Base-by-base conservation (phyloP, 352 stramenopile genomes). In the Sclerospora graminicola region DNA sequence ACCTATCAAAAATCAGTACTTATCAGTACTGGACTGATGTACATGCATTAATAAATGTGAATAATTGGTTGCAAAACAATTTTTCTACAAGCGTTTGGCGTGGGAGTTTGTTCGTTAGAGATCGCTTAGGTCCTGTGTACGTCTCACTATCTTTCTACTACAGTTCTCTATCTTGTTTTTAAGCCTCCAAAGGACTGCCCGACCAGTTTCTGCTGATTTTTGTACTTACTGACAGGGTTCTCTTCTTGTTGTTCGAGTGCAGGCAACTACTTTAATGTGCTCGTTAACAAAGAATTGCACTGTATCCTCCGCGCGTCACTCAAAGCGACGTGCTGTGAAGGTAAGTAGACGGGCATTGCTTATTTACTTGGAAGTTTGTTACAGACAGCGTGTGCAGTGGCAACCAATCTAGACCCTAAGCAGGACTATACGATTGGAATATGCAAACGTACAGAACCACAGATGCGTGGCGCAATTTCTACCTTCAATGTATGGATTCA, bases 261-360 rank as follows among this genome's bases (percentile, higher is more conserved):
- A 88, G 81, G 81, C 31, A 92, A 92, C 54, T 92, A 89, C 49
- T 92, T 92, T 37, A 92, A 92, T 34, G 67, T 89, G 24, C 89
- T 92, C 42, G 76, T 92, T 32, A 81, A 92, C 38, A 61, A 67
- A 11, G 45, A 60, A 14, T 75, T 92, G 45, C 61, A 58, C 21
- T 87, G 73, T 41, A 89, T 89, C 39, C 62, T 92, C 35, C 77
- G 78, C 9, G 72, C 78, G 10, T 85, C 78, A 39, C 57, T 86
- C 14, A 78, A 74, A 15, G 71, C 81, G 33, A 89, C 69, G 8
- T 89, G 78, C 41, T 92, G 76, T 42, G 78, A 92, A 48, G 70
- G 77, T 92, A 26, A 35, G 59, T 52, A 14, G 10, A 10, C 6
- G 14, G n/a, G n/a, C n/a, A 2, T 40, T 28, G 23, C 14, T n/a